Base-by-base conservation (phyloP, 768 basidiomycete species). In the Leccinum obscurum region DNA sequence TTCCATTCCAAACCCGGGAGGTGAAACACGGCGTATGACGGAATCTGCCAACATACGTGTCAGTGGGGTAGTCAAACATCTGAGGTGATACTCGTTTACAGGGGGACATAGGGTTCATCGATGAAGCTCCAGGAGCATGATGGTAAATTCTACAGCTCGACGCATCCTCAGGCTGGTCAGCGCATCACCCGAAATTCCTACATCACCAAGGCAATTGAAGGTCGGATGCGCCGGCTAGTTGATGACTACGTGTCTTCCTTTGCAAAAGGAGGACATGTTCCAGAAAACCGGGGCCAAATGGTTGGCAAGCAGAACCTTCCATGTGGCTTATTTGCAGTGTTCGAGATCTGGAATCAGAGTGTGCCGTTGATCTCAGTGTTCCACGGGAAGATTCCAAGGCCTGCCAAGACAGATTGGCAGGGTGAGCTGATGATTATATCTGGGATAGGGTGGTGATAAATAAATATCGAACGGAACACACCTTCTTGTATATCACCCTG, bases 361-460 rank as follows among this genome's bases (percentile, higher is more conserved):
- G 6, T 35, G 6, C 30, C 41, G 35, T 14, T 10, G 13, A 5
- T 30, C 37, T 5, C 7, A 35, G 54, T 30, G 2, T 63, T 59
- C 62, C 20, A 50, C 10, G 5, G 61, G 39, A 48, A 20, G n/a
- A 13, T 41, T 46, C 30, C 62, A 57, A 28, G 13, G 9, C 4
- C 32, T 57, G 41, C 61, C 61, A 52, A 44, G 14, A 57, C 24
- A 10, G 6, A 15, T 14, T 28, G 52, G 54, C 49, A 52, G 28
- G 2, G 2, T 20, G 26, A 1, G 30, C 9, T 0, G 0, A 34
- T 26, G 56, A 56, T 55, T 61, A 60, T 30, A 52, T 28, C 20
- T 24, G 11, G 6, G 6, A 9, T 10, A n/a, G 2, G 5, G n/a
- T 15, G 10, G 26, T 3, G 10, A 34, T 13, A 32, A 62, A 13